Base-by-base conservation (phyloP, 768 basidiomycete species). In the Russula lepida region DNA sequence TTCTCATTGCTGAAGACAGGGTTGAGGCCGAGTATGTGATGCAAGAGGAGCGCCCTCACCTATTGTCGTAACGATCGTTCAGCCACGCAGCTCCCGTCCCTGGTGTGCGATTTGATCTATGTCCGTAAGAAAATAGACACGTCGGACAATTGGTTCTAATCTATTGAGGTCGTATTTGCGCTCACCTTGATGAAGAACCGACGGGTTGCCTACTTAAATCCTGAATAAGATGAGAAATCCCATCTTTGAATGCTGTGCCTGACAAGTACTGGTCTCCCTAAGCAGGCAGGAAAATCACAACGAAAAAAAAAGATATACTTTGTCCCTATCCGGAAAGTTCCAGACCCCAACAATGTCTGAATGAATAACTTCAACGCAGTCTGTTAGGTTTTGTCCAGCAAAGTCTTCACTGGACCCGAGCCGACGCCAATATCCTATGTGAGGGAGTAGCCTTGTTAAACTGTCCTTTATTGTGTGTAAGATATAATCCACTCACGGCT, bases 401-500 rank as follows among this genome's bases (percentile, higher is more conserved):
- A 50, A 50, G 17, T 50, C 23, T 15, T 25, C 23, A 28, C 47
- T 60, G 25, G 47, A 43, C 54, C 30, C 23, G 19, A 60, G 39
- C 19, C 19, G 17, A 17, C 48, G 19, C 59, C 59, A 60, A 35
- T 60, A 60, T 41, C 54, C 59, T 59, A 47, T 17, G 23, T n/a
- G 33, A 13, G 35, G 5, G 21, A 43, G 39, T 15, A 13, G n/a
- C 13, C 37, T 35, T 4, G 33, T 52, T 41, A 1, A 25, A 6
- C 28, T 28, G 23, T 28, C 25, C 8, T 21, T 17, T 2, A 21
- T 55, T 17, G 7, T 6, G 17, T 23, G 21, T 17, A 37, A 21
- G 19, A 21, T 2, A 13, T 27, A 46, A 35, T 17, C n/a, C 17
- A 56, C 60, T 61, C 21, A 61, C 60, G 43, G 43, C 41, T 44